A percentile compares a stretch with the other conserved stretches of the same genome.
Conservation (phyloP, 352 stramenopile species). For the Phytophthora litchii region DNA sequence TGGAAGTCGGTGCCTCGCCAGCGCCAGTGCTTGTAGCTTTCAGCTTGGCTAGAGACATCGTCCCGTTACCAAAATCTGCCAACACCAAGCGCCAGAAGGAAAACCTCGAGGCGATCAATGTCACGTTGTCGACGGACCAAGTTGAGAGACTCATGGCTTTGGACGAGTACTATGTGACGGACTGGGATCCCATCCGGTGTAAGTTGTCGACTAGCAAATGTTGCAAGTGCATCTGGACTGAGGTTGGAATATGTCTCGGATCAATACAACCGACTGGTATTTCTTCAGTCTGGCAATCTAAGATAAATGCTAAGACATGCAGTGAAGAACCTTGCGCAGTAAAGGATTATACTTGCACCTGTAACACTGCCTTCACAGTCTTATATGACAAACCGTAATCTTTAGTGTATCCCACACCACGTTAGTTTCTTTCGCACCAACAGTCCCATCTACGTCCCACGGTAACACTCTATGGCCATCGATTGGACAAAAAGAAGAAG, state of each 20-base stretch:
- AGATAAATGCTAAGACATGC: too few species aligned
- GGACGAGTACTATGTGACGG: conserved; percentile 53
- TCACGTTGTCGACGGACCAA: conserved; percentile 42
- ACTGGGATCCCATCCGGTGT: conserved; percentile 23
- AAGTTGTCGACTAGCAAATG: conserved; percentile 3
- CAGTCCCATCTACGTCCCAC: conserved; percentile 9
- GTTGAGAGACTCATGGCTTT: conserved; percentile 43
- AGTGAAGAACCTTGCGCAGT: too few species aligned
- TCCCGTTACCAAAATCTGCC: conserved; percentile 69
- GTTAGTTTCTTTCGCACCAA: conserved; percentile 24
- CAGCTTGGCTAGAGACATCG: conserved; percentile 54
- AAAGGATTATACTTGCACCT: too few species aligned
- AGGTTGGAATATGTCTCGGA: conserved; percentile 1
- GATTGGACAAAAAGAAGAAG: conserved; percentile 24
- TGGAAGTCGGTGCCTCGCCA: conserved; percentile 35
- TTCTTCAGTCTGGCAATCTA: too few species aligned
- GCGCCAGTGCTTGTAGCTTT: conserved; percentile 67
- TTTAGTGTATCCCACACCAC: conserved; percentile 14
- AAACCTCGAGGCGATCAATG: conserved; percentile 51
- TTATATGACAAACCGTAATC: conserved; percentile 21
- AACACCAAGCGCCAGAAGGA: conserved; percentile 50
- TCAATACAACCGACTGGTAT: too few species aligned
- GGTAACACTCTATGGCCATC: neutral
- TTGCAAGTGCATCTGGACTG: neutral
- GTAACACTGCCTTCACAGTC: too few species aligned